Evolutionary conservation across 148 eudicot genomes (phyloP), one percentile per base, ranked within the genome.

Genomic region (Nyssa sinensis): DNA sequence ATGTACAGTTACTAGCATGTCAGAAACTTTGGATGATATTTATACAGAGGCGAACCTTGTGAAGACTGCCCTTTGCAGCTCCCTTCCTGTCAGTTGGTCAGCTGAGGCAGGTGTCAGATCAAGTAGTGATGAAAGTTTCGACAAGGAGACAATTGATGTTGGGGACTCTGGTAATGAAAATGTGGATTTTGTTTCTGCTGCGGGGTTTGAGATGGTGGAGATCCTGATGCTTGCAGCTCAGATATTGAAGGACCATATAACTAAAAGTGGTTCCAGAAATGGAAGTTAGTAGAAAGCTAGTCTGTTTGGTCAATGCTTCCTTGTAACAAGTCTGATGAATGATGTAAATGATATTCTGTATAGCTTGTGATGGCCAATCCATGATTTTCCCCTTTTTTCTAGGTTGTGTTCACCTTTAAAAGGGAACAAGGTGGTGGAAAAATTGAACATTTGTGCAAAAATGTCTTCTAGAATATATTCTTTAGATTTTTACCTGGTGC

Each of bases 51-150:
- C 99, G 49, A 87, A 84, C 31, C 77, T 85, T 41, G 71, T 96
- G 35, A 93, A 86, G 75, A 93, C 88, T 41, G 99, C 99, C 32
- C 91, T 96, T 23, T 77, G 99, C 66, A 93, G 88, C 76, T 92
- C 94, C 61, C 91, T 93, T 77, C 99, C 99, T 59, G 82, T 91
- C 69, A 93, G 98, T 66, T 96, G 98, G 98, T 89, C 92, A 16
- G 94, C 84, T 4, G 88, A 81, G 75, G 79, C 75, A 24, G 89
- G 79, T 79, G 65, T 62, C 9, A 77, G 75, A 33, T 79, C 85
- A 17, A 63, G 64, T 61, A 74, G 64, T 57, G 74, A 86, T 57
- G 74, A 86, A 8, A 31, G 25, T 66, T 28, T 25, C 37, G 74
- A 28, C 14, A 74, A 81, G 44, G 83, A 83, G 37, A 29, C 68